Percentiles rank a stretch among this genome's conserved stretches.
Conservation (phyloP, 192 early-diverging fungal genomes). For the Coemansia sp. region DNA sequence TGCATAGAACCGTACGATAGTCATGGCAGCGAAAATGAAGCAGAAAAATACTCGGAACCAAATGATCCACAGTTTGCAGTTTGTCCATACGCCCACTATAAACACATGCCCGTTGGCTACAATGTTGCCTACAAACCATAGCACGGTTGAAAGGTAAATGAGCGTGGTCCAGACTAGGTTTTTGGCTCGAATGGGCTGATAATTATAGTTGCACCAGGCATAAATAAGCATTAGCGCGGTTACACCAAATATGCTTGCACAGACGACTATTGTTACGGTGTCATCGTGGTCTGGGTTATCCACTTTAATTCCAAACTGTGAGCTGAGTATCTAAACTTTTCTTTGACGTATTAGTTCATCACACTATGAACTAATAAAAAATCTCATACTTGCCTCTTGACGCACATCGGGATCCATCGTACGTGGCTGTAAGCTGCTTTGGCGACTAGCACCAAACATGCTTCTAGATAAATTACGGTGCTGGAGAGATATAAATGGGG, state of each 20-base stretch:
- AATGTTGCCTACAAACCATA: conserved; percentile 44
- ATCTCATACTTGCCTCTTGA: no score
- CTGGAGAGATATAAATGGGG: no score
- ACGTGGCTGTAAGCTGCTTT: no score
- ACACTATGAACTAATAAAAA: neutral
- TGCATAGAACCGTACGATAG: conserved; percentile 39
- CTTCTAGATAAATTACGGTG: no score
- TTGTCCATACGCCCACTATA: conserved; percentile 14
- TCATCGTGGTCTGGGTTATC: conserved; percentile 12
- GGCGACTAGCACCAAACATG: no score
- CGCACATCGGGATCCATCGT: no score
- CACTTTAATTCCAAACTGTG: neutral
- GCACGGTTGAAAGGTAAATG: conserved; percentile 26
- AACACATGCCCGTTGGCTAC: conserved; percentile 27
- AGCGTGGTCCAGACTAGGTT: conserved; percentile 33
- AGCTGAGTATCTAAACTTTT: neutral
- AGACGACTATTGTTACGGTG: conserved; percentile 14
- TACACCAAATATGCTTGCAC: conserved; percentile 17
- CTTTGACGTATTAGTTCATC: neutral
- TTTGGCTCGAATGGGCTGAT: conserved; percentile 43
- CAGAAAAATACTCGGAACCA: conserved; percentile 38
- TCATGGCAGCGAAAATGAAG: conserved; percentile 27
- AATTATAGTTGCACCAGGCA: conserved; percentile 37
- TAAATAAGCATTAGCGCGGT: conserved; percentile 22
- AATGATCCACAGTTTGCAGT: conserved; percentile 42